Base-by-base conservation (phyloP, 805 yeast species). In the Schizosaccharomyces cryophilus region DNA sequence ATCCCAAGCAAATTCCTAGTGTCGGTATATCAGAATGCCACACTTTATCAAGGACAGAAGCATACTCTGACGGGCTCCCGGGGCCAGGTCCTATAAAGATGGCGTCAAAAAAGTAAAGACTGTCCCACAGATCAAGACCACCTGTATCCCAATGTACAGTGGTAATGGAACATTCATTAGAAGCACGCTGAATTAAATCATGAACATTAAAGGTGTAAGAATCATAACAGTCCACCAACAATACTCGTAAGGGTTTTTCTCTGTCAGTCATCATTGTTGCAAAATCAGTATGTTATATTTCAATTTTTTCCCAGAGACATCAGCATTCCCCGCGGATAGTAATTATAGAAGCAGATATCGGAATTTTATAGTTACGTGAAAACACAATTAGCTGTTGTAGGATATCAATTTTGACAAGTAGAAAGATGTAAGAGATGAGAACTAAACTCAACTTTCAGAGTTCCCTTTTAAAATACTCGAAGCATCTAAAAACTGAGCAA, bases 71-170 rank as follows among this genome's bases (percentile, higher is more conserved):
- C 0, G 98, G 98, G 66, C 85, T 80, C 0, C 99, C 99, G 0
- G 99, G 99, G 0, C 99, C 99, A 0, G 99, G 99, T 0, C 98
- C 98, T 7, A 93, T 76, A 0, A 93, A 80, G 2, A 93, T 75
- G 42, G 87, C 87, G 62, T 85, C 87, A 65, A 87, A 81, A 1
- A 66, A 62, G 5, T 66, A 65, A 59, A 84, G 73, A 48, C 69
- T 63, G 11, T 59, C 71, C 54, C 61, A 42, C 4, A 59, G 26
- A 1, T 65, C 63, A 0, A 71, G 61, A 6, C 70, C 68, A 26
- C 78, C 72, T 0, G 82, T 72, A 67, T 85, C 87, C 68, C 83
- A 82, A 67, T 81, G 85, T 42, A 83, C 78, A 11, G 60, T 59
- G 6, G 83, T 79, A 48, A 74, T 68, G 2, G 82, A 83, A 19